phyloP scores from a whole-genome alignment of 805 yeast species.

The Diddensiella caesifluorescens region DNA sequence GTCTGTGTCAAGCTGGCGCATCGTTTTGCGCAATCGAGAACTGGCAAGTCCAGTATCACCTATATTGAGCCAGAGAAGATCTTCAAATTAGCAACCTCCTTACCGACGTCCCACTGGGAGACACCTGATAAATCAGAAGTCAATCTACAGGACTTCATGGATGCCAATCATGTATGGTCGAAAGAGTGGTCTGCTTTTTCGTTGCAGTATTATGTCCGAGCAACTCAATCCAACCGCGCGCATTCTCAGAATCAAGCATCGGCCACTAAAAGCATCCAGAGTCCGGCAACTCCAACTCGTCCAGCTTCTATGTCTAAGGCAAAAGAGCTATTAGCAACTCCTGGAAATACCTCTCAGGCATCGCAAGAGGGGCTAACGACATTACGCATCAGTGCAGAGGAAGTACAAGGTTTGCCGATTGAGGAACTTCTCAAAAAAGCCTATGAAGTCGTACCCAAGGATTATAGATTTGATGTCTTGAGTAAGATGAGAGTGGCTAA shows the following conservation, averaged over 20 bases:
- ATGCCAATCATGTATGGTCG: constrained; percentile 21
- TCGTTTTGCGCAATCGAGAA: constrained; percentile 46
- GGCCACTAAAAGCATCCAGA: no score
- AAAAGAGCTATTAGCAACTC: no score
- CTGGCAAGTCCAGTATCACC: constrained; percentile 41
- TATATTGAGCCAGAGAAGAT: constrained; percentile 41
- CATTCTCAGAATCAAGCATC: neutral
- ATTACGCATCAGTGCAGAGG: constrained; percentile 50
- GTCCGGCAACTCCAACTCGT: constrained; percentile 1
- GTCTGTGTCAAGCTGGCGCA: constrained; percentile 58
- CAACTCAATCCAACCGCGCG: constrained; percentile 4
- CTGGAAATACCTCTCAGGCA: no score
- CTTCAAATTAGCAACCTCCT: constrained; percentile 48
- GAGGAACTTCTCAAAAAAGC: constrained; percentile 22
- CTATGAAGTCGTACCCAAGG: constrained; percentile 42
- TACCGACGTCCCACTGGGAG: constrained; percentile 39
- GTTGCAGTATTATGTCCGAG: constrained; percentile 26
- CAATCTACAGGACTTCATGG: constrained; percentile 24
- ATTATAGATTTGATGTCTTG: constrained; percentile 59
- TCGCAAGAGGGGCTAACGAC: constrained; percentile 45
- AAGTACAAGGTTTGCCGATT: constrained; percentile 43
- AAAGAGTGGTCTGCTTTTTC: constrained; percentile 23
- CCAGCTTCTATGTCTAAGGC: constrained; percentile 3
- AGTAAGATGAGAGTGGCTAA: constrained; percentile 61
- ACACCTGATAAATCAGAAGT: constrained; percentile 22